A percentile compares a stretch with the other conserved stretches of the same genome.
Evolutionary conservation across 331 rosid species (phyloP).

Genomic region (Malus hybrid): DNA sequence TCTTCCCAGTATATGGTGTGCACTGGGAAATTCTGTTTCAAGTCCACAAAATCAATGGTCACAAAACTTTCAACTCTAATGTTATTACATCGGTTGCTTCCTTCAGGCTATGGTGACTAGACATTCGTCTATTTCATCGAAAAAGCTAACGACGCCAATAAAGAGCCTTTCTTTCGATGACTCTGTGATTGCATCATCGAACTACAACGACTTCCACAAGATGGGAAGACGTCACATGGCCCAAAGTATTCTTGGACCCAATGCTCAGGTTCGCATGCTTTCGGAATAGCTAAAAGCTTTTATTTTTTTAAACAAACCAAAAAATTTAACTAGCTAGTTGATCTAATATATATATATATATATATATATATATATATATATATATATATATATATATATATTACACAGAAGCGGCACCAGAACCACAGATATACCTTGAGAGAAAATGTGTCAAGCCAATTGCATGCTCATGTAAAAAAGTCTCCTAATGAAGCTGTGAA

Average conservation of each 20-base stretch:
- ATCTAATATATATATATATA: not conserved
- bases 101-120: constrained; percentile 80
- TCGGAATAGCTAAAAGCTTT: too few relatives aligned
- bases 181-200: constrained; percentile 69
- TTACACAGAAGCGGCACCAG: constrained; percentile 57
- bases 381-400: not conserved
- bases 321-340: too few relatives aligned
- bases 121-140: constrained; percentile 55
- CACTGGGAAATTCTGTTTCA: too few relatives aligned
- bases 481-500: constrained; percentile 37
- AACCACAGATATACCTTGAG: constrained; percentile 48
- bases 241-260: constrained; percentile 49
- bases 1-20: too few relatives aligned
- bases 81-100: too few relatives aligned
- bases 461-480: constrained; percentile 35
- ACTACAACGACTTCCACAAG: constrained; percentile 77
- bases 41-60: too few relatives aligned
- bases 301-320: too few relatives aligned
- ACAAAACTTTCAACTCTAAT: too few relatives aligned
- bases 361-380: not conserved
- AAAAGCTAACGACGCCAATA: constrained; percentile 57
- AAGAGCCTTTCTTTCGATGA: constrained; percentile 44
- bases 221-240: constrained; percentile 38
- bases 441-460: constrained; percentile 34
- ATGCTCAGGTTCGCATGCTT: constrained; percentile 58